These are phyloP conservation scores for Monosporascus sp. DNA, from an alignment of 2,329 filamentous ascomycete genomes.

Conservation along the genomic window DNA sequence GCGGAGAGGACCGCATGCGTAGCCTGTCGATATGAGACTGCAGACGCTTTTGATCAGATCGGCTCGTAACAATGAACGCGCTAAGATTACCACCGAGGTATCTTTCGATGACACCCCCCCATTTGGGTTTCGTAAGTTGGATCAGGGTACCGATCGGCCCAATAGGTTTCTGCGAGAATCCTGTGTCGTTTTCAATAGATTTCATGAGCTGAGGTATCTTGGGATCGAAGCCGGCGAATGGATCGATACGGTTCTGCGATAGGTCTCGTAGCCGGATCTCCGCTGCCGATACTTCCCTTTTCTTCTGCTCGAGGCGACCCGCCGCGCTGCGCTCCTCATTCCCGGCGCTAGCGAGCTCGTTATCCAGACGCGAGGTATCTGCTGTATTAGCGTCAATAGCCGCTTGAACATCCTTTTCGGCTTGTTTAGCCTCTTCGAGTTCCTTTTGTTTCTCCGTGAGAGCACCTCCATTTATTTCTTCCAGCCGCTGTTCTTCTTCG, in stretches of 20 bases:
- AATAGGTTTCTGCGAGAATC: constrained; percentile 68
- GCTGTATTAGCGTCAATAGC: constrained; percentile 19
- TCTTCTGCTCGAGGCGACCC: constrained; percentile 37
- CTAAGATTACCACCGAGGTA: constrained; percentile 65
- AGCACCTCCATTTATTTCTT: constrained; percentile 63
- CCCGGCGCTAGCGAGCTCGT: constrained; percentile 24
- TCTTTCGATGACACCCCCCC: constrained; percentile 78
- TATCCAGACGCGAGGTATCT: constrained; percentile 17
- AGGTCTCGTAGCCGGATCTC: constrained; percentile 48
- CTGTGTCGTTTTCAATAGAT: constrained; percentile 62
- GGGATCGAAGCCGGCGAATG: constrained; percentile 58
- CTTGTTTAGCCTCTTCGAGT: constrained; percentile 52
- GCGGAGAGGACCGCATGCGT: constrained; percentile 38
- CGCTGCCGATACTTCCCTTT: constrained; percentile 47
- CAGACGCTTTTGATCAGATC: constrained; percentile 68
- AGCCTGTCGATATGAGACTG: constrained; percentile 57
- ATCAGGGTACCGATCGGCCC: constrained; percentile 80
- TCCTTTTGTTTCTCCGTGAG: constrained; percentile 57
- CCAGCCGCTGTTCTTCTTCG: constrained; percentile 56
- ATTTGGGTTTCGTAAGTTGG: constrained; percentile 70
- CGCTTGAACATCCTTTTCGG: constrained; percentile 37
- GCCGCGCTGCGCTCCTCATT: constrained; percentile 22
- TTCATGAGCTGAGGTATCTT: constrained; percentile 59
- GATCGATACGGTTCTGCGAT: constrained; percentile 51
- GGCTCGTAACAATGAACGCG: constrained; percentile 76